These are phyloP conservation scores for Plicaturopsis crispa DNA, from an alignment of 768 basidiomycete genomes.

Conservation along the genomic window DNA sequence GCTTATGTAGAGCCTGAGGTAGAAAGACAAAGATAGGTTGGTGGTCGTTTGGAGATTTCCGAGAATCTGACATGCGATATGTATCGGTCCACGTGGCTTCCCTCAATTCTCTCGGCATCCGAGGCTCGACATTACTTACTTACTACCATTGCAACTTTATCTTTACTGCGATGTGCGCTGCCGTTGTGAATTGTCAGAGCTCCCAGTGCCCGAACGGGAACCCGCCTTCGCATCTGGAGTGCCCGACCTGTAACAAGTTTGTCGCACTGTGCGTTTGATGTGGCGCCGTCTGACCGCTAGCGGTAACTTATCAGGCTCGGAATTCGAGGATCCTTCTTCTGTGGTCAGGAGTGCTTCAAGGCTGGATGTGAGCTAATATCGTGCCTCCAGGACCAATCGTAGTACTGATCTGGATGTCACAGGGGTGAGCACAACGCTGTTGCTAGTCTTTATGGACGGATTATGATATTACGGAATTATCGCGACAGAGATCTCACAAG, in stretches of 20 bases:
- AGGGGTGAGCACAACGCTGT: constrained; percentile 18
- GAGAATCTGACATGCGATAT: too few relatives aligned
- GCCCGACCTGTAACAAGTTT: constrained; percentile 90
- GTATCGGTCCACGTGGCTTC: too few relatives aligned
- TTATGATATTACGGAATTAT: too few relatives aligned
- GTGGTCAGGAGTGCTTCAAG: constrained; percentile 96
- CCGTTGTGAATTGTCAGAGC: constrained; percentile 56
- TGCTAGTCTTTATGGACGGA: too few relatives aligned
- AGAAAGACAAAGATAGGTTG: too few relatives aligned
- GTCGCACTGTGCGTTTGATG: constrained; percentile 2
- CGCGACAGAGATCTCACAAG: constrained; percentile 91
- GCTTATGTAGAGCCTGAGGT: too few relatives aligned
- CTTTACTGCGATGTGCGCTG: too few relatives aligned
- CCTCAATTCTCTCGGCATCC: too few relatives aligned
- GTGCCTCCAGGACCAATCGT: constrained; percentile 10
- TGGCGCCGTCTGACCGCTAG: constrained; percentile 9
- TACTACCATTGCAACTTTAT: too few relatives aligned
- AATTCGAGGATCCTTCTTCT: constrained; percentile 83
- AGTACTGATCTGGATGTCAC: background rate
- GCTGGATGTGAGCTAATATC: constrained; percentile 63
- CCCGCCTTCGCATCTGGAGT: constrained; percentile 81
- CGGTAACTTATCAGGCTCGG: constrained; percentile 59
- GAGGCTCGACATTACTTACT: too few relatives aligned
- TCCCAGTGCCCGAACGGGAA: constrained; percentile 69
- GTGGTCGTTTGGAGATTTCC: too few relatives aligned